Base-by-base conservation (phyloP, 768 basidiomycete species). In the Lactarius evosmus region DNA sequence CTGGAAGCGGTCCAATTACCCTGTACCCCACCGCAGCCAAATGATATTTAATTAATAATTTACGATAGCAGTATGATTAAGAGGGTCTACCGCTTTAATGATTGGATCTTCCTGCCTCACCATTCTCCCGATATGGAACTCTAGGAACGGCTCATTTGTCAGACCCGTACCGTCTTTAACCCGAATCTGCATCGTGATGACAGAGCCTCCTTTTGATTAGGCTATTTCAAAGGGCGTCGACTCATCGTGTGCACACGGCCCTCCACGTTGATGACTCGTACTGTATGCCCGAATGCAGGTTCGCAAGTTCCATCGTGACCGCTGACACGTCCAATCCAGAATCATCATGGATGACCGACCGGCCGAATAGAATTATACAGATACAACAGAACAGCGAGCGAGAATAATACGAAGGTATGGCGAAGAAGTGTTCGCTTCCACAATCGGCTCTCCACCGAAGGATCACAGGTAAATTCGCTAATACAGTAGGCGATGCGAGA, bases 391-490 rank as follows among this genome's bases (percentile, higher is more conserved):
- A 36, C 22, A 2, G 22, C 4, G 3, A 3, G 17, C 25, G 11
- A 55, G 12, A 40, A 46, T 4, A 27, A 12, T 51, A 52, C 34
- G 38, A 27, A 22, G 52, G 17, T 19, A 36, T 34, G 54, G 55
- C 30, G 32, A 7, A 27, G 8, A 27, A 49, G 44, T 17, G 14
- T 53, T 60, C 62, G 63, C 58, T 50, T 56, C 58, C 7, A n/a
- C 16, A 51, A 19, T 53, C 63, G 63, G 63, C 33, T 61, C 63
- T 52, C 59, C 63, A 44, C 52, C 64, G 59, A 61, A 41, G 32
- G 25, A 44, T n/a, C 19, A 27, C 55, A 52, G 57, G n/a, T 44
- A 63, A 61, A 22, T 40, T 36, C 58, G 25, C 44, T 36, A 7
- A 54, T 44, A 44, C 46, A 25, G 11, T 22, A 14, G 46, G 46